phyloP scores from a whole-genome alignment of 2,329 filamentous ascomycete genomes.

The Ceratocystis lukuohia region DNA sequence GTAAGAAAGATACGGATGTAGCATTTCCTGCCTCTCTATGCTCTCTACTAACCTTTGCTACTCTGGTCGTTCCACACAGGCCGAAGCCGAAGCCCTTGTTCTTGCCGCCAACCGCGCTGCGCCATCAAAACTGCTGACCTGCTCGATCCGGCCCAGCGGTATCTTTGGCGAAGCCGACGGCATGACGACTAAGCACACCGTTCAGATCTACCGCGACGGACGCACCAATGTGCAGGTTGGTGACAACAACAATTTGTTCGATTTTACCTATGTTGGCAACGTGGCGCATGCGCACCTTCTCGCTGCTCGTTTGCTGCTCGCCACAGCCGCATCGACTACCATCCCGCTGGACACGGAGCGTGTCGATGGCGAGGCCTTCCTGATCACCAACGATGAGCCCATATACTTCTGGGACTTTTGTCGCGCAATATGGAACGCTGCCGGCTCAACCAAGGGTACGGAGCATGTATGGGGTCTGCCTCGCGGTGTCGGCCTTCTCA shows the following conservation, averaged over 20 bases:
- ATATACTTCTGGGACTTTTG: constrained; percentile 87
- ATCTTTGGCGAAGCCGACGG: constrained; percentile 87
- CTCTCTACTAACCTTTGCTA: background rate
- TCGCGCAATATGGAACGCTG: constrained; percentile 58
- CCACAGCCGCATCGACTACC: constrained; percentile 34
- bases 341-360: constrained; percentile 58
- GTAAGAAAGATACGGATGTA: constrained; percentile 29
- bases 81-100: constrained; percentile 68
- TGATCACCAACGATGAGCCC: constrained; percentile 80
- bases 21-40: background rate
- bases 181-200: constrained; percentile 58
- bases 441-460: constrained; percentile 39
- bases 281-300: constrained; percentile 68
- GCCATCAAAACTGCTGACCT: constrained; percentile 53
- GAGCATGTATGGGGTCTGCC: constrained; percentile 43
- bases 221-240: constrained; percentile 73
- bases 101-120: constrained; percentile 56
- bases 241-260: constrained; percentile 48
- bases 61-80: constrained; percentile 30
- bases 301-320: constrained; percentile 54
- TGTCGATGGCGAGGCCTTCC: constrained; percentile 75
- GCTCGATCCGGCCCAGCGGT: constrained; percentile 68
- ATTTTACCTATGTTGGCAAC: constrained; percentile 53
- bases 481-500: constrained; percentile 36
- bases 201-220: constrained; percentile 54